A percentile compares a stretch with the other conserved stretches of the same genome.
These are phyloP conservation scores for Gloeophyllum trabeum DNA, from an alignment of 768 basidiomycete species.

Conservation along the genomic window DNA sequence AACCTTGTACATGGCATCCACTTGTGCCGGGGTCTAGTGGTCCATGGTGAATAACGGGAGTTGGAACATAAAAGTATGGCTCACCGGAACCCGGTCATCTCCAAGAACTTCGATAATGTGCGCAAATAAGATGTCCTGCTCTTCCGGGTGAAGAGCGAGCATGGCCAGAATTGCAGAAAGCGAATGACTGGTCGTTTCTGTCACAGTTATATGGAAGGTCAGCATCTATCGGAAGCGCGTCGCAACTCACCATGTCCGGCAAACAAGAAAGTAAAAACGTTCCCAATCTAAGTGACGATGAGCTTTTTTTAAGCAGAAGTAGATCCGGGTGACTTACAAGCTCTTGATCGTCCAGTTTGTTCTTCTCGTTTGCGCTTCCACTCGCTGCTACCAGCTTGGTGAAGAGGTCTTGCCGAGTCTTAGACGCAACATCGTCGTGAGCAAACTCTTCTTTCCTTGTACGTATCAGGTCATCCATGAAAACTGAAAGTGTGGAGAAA, in stretches of 20 bases:
- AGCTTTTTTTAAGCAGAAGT: background rate
- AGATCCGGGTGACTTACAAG: constrained; percentile 4
- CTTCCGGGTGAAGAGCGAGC: constrained; percentile 16
- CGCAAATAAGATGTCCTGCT: constrained; percentile 22
- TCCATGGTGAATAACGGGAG: too few relatives aligned
- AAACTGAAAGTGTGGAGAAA: background rate
- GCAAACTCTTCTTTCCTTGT: background rate
- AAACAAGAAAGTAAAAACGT: constrained; percentile 10
- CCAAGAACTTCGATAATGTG: constrained; percentile 17
- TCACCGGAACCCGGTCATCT: constrained; percentile 13
- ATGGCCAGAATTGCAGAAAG: constrained; percentile 21
- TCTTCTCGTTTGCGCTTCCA: constrained; percentile 4
- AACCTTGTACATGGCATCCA: constrained; percentile 21
- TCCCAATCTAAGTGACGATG: constrained; percentile 6
- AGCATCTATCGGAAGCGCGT: background rate
- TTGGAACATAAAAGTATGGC: background rate
- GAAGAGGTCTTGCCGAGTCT: constrained; percentile 6
- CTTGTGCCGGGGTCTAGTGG: constrained; percentile 16
- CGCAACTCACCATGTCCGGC: constrained; percentile 9
- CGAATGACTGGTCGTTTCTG: constrained; percentile 23
- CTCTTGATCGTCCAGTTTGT: constrained; percentile 4
- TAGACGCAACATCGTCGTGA: background rate
- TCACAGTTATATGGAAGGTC: background rate
- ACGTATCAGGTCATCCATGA: background rate
- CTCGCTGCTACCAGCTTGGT: constrained; percentile 9